Base-by-base conservation (phyloP, 2,329 filamentous ascomycete genomes). In the Sporothrix sp. region DNA sequence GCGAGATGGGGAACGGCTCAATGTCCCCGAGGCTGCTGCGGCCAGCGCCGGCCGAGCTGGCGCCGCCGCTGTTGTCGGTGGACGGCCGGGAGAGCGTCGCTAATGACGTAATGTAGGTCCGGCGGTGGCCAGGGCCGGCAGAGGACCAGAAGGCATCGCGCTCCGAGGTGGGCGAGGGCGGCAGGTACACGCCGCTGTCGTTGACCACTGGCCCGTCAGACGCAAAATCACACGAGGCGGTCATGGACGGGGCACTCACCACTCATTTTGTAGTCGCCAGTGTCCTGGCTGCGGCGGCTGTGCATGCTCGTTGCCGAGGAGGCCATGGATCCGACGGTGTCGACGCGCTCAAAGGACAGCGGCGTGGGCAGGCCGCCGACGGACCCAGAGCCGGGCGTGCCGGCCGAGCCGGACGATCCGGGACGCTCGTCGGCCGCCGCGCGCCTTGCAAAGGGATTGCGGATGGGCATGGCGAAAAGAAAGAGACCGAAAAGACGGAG, bases 141-240 rank as follows among this genome's bases (percentile, higher is more conserved):
- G 46, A 30, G 25, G 52, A 43, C 89, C 89, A 96, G 60, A 88
- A 84, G 55, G 77, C 77, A 63, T 87, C 87, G 65, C 87, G 87
- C 68, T 95, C 88, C 13, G 82, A 79, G 11, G 82, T 79, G 2
- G 91, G 88, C 8, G 91, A 95, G n/a, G 91, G 91, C 60, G 91
- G 91, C 58, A 97, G 79, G 70, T 95, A 97, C 55, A 95, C 85
- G 58, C 91, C 91, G 66, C 86, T 94, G 68, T 95, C 90, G 64
- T 95, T 94, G 66, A 97, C 93, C 58, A 96, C 91, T 96, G 65
- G 33, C n/a, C n/a, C n/a, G n/a, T n/a, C n/a, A n/a, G n/a, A n/a
- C n/a, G n/a, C n/a, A n/a, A n/a, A n/a, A n/a, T n/a, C n/a, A n/a
- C n/a, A n/a, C n/a, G 25, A 28, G 25, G 10, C 5, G 10, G 25